Evolutionary conservation across 768 basidiomycete species (phyloP), one percentile per base, ranked within the genome.

Genomic region (Galerina marginata): DNA sequence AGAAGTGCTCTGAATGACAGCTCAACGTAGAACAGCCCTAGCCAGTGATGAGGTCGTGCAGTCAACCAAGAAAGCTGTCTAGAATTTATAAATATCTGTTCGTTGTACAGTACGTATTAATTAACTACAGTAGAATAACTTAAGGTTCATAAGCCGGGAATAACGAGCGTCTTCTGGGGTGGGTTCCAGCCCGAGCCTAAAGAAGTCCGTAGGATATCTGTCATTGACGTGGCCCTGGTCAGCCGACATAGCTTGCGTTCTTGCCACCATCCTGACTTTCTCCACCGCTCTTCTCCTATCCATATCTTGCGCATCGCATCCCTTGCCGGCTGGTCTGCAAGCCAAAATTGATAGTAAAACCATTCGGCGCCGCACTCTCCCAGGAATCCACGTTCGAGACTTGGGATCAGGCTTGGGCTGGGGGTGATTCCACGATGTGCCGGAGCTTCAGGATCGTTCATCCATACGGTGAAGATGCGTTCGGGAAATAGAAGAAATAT

Each of bases 301-400:
- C 72, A 75, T 69, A 70, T 72, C 12, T 55, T 50, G 67, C 71
- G 72, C 55, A 63, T 63, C 49, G 40, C 46, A 58, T 15, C 40
- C 46, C 1, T 65, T 62, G 9, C 64, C 59, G 3, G 80, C 78
- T 6, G 83, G 64, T 46, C 48, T n/a, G 53, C 54, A 14, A 61
- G 36, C 72, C 76, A 86, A 65, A 78, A 86, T 54, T 83, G 78
- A 61, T 83, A 84, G 59, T 84, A 84, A 45, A 72, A 81, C 79
- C 79, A 79, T 11, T 73, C 70, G 0, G 65, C 47, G 11, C 80
- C 78, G 42, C 83, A 83, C 29, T 66, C 65, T 1, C 81, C 81
- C 3, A 79, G 71, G 23, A 65, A 60, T 33, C 72, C 65, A 14
- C 67, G 61, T 36, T 69, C 65, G 45, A 59, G 44, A 40, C 11